Percentiles rank a stretch among this genome's conserved stretches.
phyloP scores from a whole-genome alignment of 2,329 filamentous ascomycete species.

The Epichloe typhina region DNA sequence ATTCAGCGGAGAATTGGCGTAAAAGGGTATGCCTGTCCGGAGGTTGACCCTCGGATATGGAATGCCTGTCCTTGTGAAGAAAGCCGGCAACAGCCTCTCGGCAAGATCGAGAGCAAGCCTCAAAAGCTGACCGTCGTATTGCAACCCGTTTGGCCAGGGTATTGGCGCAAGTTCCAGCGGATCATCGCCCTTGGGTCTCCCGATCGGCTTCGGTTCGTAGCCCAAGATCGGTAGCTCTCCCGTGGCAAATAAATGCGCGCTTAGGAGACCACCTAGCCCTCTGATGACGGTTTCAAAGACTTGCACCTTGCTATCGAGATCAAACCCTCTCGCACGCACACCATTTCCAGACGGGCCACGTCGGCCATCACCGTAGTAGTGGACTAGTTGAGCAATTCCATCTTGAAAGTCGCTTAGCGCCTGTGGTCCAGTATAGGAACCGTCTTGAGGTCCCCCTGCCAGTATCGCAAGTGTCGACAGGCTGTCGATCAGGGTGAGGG shows the following conservation, averaged over 20 bases:
- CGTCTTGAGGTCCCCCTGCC: conserved; percentile 51
- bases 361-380: conserved; percentile 77
- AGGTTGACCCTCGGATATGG: conserved; percentile 93
- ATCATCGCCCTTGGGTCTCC: conserved; percentile 18
- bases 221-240: conserved; percentile 79
- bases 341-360: conserved; percentile 56
- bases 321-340: conserved; percentile 65
- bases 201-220: conserved; percentile 43
- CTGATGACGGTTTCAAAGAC: conserved; percentile 97
- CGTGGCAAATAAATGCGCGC: conserved; percentile 83
- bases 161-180: conserved; percentile 42
- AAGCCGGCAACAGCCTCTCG: conserved; percentile 75
- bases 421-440: conserved; percentile 22
- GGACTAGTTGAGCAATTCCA: conserved; percentile 61
- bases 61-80: conserved; percentile 80
- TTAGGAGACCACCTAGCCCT: conserved; percentile 79
- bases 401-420: conserved; percentile 66
- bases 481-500: conserved; percentile 87
- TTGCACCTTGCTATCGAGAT: conserved; percentile 95
- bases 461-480: conserved; percentile 88
- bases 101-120: conserved; percentile 81
- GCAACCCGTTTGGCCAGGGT: conserved; percentile 61
- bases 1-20: conserved; percentile 72
- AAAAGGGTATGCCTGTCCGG: conserved; percentile 82
- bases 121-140: conserved; percentile 80